These are phyloP conservation scores for Chamaecyparis obtusa DNA, from an alignment of 75 land plant species.

Conservation along the genomic window DNA sequence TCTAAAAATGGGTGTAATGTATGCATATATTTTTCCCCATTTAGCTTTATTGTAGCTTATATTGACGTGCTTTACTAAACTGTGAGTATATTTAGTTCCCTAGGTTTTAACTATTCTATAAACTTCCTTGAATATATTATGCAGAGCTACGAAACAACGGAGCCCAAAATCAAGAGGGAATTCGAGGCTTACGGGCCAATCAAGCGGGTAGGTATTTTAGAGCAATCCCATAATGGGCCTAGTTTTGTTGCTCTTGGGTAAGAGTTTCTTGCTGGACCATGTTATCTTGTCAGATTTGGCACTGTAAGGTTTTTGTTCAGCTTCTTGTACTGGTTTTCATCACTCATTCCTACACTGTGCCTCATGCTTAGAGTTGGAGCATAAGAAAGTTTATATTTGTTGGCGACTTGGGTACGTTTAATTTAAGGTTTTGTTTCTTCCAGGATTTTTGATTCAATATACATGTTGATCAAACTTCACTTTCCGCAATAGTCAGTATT, in stretches of 20 bases:
- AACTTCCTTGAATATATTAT: constrained; percentile 13
- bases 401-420: constrained; percentile 16
- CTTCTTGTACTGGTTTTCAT: constrained; percentile 1
- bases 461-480: constrained; percentile 3
- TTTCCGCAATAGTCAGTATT: constrained; percentile 6
- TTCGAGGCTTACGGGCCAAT: constrained; percentile 99
- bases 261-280: constrained; percentile 6
- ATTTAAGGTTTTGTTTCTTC: constrained; percentile 5
- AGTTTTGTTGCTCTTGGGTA: constrained; percentile 14
- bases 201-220: constrained; percentile 87
- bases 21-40: not conserved
- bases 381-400: constrained; percentile 5
- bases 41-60: not conserved
- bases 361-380: constrained; percentile 16
- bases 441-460: not conserved
- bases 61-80: not conserved
- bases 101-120: not conserved
- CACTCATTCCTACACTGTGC: constrained; percentile 11
- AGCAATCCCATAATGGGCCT: constrained; percentile 28
- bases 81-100: not conserved
- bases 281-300: constrained; percentile 2
- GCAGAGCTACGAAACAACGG: constrained; percentile 97
- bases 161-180: constrained; percentile 95
- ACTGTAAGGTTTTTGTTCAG: not conserved
- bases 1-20: not conserved